A percentile compares a stretch with the other conserved stretches of the same genome.
These are phyloP conservation scores for Ustilago crameri DNA, from an alignment of 1,284 basidiomycete genomes.

Conservation along the genomic window DNA sequence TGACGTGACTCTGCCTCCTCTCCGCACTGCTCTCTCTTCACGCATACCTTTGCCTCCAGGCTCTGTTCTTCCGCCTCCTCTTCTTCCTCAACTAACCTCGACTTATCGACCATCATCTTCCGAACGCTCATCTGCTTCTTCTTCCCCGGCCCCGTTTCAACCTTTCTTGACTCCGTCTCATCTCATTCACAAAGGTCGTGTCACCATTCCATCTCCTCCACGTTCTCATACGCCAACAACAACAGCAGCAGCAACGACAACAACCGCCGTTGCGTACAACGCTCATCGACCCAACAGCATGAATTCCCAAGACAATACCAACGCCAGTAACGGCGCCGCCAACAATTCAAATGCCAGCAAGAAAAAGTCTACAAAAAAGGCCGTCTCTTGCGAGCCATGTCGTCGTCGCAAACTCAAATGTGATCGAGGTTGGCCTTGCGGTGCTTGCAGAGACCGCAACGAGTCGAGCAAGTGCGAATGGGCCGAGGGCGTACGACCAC, in stretches of 20 bases:
- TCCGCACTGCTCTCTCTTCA: conserved; percentile 23
- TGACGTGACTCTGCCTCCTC: conserved; percentile 35
- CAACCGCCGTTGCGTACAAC: background rate
- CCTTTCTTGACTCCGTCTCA: background rate
- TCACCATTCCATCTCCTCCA: conserved; percentile 10
- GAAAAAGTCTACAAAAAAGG: conserved; percentile 59
- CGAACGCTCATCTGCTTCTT: background rate
- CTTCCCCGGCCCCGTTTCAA: conserved; percentile 1
- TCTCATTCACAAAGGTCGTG: conserved; percentile 13
- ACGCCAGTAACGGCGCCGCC: conserved; percentile 1
- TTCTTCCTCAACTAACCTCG: conserved; percentile 16
- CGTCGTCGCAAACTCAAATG: conserved; percentile 62
- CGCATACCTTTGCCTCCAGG: conserved; percentile 8
- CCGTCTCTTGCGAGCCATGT: conserved; percentile 61
- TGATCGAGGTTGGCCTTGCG: conserved; percentile 57
- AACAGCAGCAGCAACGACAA: too few species aligned
- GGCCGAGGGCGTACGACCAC: conserved; percentile 60
- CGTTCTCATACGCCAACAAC: background rate
- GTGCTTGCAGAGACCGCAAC: conserved; percentile 49
- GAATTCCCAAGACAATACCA: conserved; percentile 4
- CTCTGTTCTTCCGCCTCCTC: conserved; percentile 27
- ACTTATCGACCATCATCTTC: conserved; percentile 3
- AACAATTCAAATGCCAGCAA: conserved; percentile 18
- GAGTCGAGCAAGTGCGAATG: conserved; percentile 60
- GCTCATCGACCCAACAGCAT: conserved; percentile 13